phyloP scores from a whole-genome alignment of 2,329 filamentous ascomycete genomes.

The Aschersonia sp. region DNA sequence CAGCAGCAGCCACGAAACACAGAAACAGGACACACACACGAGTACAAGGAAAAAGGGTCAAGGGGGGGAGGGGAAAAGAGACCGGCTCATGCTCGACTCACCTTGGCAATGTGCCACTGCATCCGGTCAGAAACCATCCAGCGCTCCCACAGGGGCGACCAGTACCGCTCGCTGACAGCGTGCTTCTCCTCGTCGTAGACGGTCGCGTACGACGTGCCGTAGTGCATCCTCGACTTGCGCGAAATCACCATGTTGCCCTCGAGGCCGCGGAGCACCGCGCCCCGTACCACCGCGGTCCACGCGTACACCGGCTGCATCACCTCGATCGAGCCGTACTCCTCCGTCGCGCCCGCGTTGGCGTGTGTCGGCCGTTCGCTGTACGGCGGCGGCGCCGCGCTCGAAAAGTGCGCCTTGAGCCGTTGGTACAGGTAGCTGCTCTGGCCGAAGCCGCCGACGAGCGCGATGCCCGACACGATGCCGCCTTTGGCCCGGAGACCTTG shows the following conservation, averaged over 20 bases:
- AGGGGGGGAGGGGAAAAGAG: not conserved
- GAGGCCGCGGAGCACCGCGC: slow-evolving; percentile 59
- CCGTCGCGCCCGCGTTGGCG: slow-evolving; percentile 29
- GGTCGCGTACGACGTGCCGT: slow-evolving; percentile 69
- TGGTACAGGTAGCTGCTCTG: slow-evolving; percentile 66
- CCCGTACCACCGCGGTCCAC: slow-evolving; percentile 68
- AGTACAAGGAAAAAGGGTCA: slow-evolving; percentile 3
- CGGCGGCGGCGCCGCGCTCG: slow-evolving; percentile 39
- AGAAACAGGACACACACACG: not conserved
- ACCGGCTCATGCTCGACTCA: slow-evolving; percentile 14
- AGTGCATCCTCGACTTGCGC: slow-evolving; percentile 59
- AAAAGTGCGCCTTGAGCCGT: slow-evolving; percentile 55
- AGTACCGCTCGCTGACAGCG: slow-evolving; percentile 58
- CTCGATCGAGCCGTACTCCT: slow-evolving; percentile 47
- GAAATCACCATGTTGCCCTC: slow-evolving; percentile 71
- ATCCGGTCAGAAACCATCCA: slow-evolving; percentile 77
- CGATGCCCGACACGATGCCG: slow-evolving; percentile 56
- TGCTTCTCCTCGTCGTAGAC: slow-evolving; percentile 67
- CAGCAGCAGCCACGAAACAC: too few relatives aligned
- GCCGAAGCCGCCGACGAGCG: slow-evolving; percentile 70
- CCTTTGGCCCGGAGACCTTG: slow-evolving; percentile 45
- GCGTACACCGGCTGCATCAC: slow-evolving; percentile 73
- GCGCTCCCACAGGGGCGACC: slow-evolving; percentile 65
- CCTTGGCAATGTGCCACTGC: slow-evolving; percentile 77
- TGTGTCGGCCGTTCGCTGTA: slow-evolving; percentile 61